These are phyloP conservation scores for Blastobotrys indianensis DNA, from an alignment of 1,139 yeast genomes.

Conservation along the genomic window DNA sequence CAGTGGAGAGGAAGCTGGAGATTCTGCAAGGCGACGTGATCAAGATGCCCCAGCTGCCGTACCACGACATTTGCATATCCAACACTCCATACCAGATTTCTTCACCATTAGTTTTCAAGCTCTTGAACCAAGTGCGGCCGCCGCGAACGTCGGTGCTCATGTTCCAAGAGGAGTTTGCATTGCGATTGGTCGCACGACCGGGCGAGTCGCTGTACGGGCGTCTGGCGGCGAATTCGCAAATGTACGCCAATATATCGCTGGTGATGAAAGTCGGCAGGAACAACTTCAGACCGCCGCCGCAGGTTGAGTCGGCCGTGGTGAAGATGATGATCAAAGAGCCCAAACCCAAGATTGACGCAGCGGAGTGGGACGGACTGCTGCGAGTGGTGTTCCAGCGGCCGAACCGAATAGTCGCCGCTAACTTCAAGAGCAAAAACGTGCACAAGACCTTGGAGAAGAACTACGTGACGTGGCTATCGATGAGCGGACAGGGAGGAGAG, in stretches of 20 bases:
- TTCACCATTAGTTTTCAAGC: constrained; percentile 89
- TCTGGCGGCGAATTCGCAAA: constrained; percentile 90
- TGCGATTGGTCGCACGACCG: constrained; percentile 88
- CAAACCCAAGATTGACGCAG: constrained; percentile 83
- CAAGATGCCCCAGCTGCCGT: constrained; percentile 82
- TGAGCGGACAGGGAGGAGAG: constrained; percentile 29
- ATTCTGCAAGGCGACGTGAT: constrained; percentile 92
- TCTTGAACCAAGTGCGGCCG: constrained; percentile 85
- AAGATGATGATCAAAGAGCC: constrained; percentile 88
- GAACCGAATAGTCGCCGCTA: constrained; percentile 88
- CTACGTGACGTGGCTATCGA: constrained; percentile 71
- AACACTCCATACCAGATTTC: constrained; percentile 98
- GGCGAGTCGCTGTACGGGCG: constrained; percentile 92
- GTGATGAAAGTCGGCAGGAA: constrained; percentile 97
- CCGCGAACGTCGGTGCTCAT: constrained; percentile 92
- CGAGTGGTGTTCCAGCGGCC: constrained; percentile 89
- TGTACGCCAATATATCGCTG: constrained; percentile 99
- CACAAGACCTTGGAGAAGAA: constrained; percentile 80
- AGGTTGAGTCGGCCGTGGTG: constrained; percentile 95
- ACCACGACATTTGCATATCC: constrained; percentile 92
- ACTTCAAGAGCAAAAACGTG: constrained; percentile 81
- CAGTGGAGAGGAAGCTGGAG: constrained; percentile 84
- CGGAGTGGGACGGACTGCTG: constrained; percentile 95
- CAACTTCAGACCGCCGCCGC: constrained; percentile 97
- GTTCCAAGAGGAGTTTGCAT: constrained; percentile 97